Evolutionary conservation across 805 yeast genomes (phyloP).

Genomic region (Ogataea degrootiae): DNA sequence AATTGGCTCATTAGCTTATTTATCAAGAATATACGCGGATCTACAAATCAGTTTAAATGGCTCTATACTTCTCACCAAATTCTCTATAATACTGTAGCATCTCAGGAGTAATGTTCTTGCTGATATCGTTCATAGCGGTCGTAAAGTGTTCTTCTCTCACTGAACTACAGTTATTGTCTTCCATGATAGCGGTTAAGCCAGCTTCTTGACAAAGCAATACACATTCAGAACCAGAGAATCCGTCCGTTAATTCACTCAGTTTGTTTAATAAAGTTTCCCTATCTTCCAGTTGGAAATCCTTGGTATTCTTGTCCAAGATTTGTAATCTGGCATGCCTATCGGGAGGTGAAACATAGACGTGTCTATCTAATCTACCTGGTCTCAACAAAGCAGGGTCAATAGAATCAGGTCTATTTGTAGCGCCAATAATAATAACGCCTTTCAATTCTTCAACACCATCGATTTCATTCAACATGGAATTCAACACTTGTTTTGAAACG

Average conservation of each 20-base stretch:
- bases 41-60: slow-evolving; percentile 4
- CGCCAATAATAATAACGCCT: slow-evolving; percentile 92
- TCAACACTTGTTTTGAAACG: slow-evolving; percentile 79
- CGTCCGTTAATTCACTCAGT: slow-evolving; percentile 67
- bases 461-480: slow-evolving; percentile 87
- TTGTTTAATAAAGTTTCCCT: slow-evolving; percentile 39
- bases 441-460: slow-evolving; percentile 95
- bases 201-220: slow-evolving; percentile 92
- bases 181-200: slow-evolving; percentile 91
- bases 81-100: slow-evolving; percentile 73
- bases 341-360: slow-evolving; percentile 91
- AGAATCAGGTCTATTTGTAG: slow-evolving; percentile 91
- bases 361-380: slow-evolving; percentile 94
- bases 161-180: slow-evolving; percentile 45
- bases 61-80: slow-evolving; percentile 38
- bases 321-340: slow-evolving; percentile 74
- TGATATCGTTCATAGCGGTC: slow-evolving; percentile 60
- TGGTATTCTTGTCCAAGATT: slow-evolving; percentile 66
- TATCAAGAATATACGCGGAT: neutral
- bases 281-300: slow-evolving; percentile 51
- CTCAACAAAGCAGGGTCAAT: slow-evolving; percentile 90
- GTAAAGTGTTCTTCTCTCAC: slow-evolving; percentile 61
- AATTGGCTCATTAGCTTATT: neutral
- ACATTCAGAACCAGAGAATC: slow-evolving; percentile 96
- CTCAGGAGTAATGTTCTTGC: slow-evolving; percentile 77